These are phyloP conservation scores for Ascosphaera acerosa DNA, from an alignment of 2,329 filamentous ascomycete genomes.

Conservation along the genomic window DNA sequence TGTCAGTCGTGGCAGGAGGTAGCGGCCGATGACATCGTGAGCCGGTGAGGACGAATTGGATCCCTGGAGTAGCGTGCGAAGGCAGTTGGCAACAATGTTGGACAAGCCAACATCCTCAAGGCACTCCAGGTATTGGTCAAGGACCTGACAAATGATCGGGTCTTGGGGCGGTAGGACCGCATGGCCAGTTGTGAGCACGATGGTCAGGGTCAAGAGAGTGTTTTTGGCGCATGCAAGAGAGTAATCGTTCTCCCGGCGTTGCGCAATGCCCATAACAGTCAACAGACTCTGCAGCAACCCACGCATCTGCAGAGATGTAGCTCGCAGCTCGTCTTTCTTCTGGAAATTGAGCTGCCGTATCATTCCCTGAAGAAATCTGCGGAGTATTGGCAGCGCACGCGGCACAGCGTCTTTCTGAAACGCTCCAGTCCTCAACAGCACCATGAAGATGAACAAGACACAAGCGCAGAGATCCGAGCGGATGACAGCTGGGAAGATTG, in stretches of 20 bases:
- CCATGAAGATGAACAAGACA: slow-evolving; percentile 89
- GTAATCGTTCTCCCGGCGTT: slow-evolving; percentile 33
- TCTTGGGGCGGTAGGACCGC: slow-evolving; percentile 52
- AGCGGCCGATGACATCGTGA: slow-evolving; percentile 47
- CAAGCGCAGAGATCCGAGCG: slow-evolving; percentile 90
- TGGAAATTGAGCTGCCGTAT: slow-evolving; percentile 15
- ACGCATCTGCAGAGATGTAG: slow-evolving; percentile 45
- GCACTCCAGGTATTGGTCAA: slow-evolving; percentile 66
- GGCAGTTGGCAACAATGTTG: slow-evolving; percentile 74
- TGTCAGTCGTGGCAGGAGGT: slow-evolving; percentile 49
- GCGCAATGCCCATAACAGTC: slow-evolving; percentile 32
- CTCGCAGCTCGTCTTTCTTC: slow-evolving; percentile 14
- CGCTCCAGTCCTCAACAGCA: slow-evolving; percentile 61
- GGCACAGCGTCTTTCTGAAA: slow-evolving; percentile 81
- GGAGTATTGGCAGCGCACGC: slow-evolving; percentile 70
- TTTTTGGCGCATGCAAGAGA: slow-evolving; percentile 84
- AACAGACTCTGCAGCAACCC: slow-evolving; percentile 65
- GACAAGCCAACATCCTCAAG: slow-evolving; percentile 35
- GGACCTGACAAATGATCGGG: slow-evolving; percentile 44
- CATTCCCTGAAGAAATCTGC: slow-evolving; percentile 65
- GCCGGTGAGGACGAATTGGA: slow-evolving; percentile 31
- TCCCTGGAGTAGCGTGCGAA: slow-evolving; percentile 57
- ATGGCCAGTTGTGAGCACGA: slow-evolving; percentile 60
- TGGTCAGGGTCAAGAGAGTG: slow-evolving; percentile 61
- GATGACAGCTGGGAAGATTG: slow-evolving; percentile 90